These are phyloP conservation scores for Dictyostelium intermedium DNA, from an alignment of 78 protist genomes.

Conservation along the genomic window DNA sequence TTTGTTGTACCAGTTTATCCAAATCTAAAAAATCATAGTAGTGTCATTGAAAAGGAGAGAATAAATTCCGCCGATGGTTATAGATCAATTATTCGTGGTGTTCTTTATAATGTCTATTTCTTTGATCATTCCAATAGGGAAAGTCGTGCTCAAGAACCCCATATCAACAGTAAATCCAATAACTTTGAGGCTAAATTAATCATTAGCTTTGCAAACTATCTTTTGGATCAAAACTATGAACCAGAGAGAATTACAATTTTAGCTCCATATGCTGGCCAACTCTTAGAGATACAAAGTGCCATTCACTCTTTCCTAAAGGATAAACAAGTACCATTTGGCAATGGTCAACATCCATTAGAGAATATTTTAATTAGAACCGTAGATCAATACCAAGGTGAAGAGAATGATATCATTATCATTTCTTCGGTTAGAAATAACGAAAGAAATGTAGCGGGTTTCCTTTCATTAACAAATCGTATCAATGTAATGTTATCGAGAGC, in stretches of 20 bases:
- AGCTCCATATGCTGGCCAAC: constrained; percentile 91
- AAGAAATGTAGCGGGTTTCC: constrained; percentile 90
- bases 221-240: constrained; percentile 73
- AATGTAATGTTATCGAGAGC: constrained; percentile 97
- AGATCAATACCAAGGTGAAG: constrained; percentile 97
- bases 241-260: constrained; percentile 77
- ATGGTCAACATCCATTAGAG: constrained; percentile 55
- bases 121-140: constrained; percentile 77
- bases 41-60: neutral
- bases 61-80: neutral
- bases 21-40: constrained; percentile 4
- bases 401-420: constrained; percentile 94
- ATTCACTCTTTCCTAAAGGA: constrained; percentile 91
- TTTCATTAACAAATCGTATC: constrained; percentile 89
- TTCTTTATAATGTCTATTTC: constrained; percentile 43
- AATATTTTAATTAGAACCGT: constrained; percentile 90
- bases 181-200: constrained; percentile 61
- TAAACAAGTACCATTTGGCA: constrained; percentile 29
- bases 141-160: neutral
- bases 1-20: constrained; percentile 77
- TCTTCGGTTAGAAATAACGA: constrained; percentile 94
- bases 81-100: constrained; percentile 33
- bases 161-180: constrained; percentile 76
- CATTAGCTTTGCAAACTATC: constrained; percentile 1
- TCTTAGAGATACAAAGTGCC: constrained; percentile 59